phyloP scores from a whole-genome alignment of 1,284 basidiomycete species.

The Cryptococcus maquisensis region DNA sequence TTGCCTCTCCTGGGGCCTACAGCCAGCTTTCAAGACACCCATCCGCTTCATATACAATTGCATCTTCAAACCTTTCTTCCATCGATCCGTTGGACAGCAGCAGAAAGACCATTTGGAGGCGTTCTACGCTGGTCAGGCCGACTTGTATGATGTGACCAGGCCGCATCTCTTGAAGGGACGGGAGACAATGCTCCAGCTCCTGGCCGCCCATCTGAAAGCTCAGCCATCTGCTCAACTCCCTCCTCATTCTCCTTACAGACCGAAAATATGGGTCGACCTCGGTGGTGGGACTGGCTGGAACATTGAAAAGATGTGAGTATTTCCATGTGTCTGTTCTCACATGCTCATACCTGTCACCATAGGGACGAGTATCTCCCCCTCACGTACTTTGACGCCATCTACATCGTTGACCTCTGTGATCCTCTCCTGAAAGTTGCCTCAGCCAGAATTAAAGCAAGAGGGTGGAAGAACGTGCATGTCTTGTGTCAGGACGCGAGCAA shows the following conservation, averaged over 20 bases:
- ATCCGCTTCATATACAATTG: slow-evolving; percentile 49
- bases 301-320: slow-evolving; percentile 63
- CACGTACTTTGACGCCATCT: slow-evolving; percentile 63
- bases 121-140: slow-evolving; percentile 67
- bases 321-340: neutral
- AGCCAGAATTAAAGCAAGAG: slow-evolving; percentile 62
- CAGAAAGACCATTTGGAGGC: slow-evolving; percentile 48
- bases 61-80: slow-evolving; percentile 51
- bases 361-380: slow-evolving; percentile 70
- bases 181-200: slow-evolving; percentile 65
- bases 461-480: slow-evolving; percentile 71
- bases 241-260: slow-evolving; percentile 19
- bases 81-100: slow-evolving; percentile 15
- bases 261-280: slow-evolving; percentile 70
- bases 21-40: slow-evolving; percentile 22
- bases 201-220: slow-evolving; percentile 62
- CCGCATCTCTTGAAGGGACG: slow-evolving; percentile 61
- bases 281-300: slow-evolving; percentile 81
- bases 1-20: slow-evolving; percentile 5
- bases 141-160: slow-evolving; percentile 65
- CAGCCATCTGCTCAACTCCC: slow-evolving; percentile 21
- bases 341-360: neutral
- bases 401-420: slow-evolving; percentile 71
- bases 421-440: slow-evolving; percentile 69
- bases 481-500: slow-evolving; percentile 70